These are phyloP conservation scores for Neofusicoccum umdonicola DNA, from an alignment of 2,329 filamentous ascomycete species.

Conservation along the genomic window DNA sequence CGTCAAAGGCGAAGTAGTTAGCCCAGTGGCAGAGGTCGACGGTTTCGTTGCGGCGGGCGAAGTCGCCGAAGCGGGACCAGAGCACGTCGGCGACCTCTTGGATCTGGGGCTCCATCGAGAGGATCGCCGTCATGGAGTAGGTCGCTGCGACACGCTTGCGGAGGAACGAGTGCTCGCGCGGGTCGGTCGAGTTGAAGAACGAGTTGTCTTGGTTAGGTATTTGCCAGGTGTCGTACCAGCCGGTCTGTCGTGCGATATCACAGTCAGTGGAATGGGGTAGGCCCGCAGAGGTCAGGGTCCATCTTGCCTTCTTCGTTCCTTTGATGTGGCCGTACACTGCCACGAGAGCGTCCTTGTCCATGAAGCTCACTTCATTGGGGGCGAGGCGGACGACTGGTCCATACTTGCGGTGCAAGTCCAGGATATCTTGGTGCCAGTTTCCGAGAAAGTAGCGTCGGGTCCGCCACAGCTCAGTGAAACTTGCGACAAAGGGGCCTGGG, in stretches of 20 bases:
- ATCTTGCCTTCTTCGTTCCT: slow-evolving; percentile 22
- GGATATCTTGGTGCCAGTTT: slow-evolving; percentile 30
- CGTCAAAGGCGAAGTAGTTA: neutral
- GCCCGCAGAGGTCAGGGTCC: too few relatives aligned
- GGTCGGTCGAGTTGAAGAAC: neutral
- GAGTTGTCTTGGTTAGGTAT: neutral
- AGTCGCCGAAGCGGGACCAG: slow-evolving; percentile 44
- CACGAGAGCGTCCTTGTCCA: slow-evolving; percentile 35
- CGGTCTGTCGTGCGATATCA: neutral
- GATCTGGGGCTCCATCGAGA: neutral
- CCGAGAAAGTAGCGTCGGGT: neutral
- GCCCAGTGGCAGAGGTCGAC: slow-evolving; percentile 38
- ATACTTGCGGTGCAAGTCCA: slow-evolving; percentile 39
- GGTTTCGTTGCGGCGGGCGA: slow-evolving; percentile 53
- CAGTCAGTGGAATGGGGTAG: neutral
- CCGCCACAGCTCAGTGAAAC: slow-evolving; percentile 21
- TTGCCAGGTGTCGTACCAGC: neutral
- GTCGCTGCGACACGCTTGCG: neutral
- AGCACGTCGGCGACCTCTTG: neutral
- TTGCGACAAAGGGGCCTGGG: slow-evolving; percentile 41
- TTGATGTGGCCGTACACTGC: slow-evolving; percentile 33
- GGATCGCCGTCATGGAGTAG: neutral
- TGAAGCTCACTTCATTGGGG: slow-evolving; percentile 45
- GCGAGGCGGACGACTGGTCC: slow-evolving; percentile 43
- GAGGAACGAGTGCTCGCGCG: neutral